Percentiles rank a stretch among this genome's conserved stretches.
Evolutionary conservation across 768 basidiomycete genomes (phyloP).

Genomic region (Candolleomyces aberdarensis): DNA sequence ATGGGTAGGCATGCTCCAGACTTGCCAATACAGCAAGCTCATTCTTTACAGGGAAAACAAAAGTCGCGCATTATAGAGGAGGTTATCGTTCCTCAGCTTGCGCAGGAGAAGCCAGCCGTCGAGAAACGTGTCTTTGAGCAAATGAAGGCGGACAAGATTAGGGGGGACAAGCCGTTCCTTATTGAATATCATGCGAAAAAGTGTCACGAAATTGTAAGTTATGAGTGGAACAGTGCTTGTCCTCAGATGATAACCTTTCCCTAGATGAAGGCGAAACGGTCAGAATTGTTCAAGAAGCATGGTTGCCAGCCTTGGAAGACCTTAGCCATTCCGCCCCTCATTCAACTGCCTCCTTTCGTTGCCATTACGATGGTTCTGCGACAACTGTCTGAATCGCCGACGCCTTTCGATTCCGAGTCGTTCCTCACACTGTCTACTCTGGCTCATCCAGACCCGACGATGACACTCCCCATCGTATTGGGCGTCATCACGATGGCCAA

Average conservation of each 20-base stretch:
- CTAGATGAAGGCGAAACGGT: conserved; percentile 52
- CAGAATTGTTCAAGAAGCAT: conserved; percentile 58
- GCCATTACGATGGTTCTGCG: conserved; percentile 58
- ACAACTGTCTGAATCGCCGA: conserved; percentile 51
- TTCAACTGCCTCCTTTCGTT: conserved; percentile 73
- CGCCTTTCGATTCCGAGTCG: conserved; percentile 74
- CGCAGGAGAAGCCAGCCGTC: conserved; percentile 43
- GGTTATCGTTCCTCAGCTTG: conserved; percentile 54
- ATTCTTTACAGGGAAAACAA: conserved; percentile 49
- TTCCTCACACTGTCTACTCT: conserved; percentile 73
- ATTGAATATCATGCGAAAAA: conserved; percentile 46
- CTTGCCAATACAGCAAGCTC: conserved; percentile 1
- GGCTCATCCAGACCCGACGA: conserved; percentile 68
- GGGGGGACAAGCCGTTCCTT: conserved; percentile 52
- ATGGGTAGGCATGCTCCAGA: conserved; percentile 54
- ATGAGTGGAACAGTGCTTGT: not conserved
- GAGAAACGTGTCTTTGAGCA: conserved; percentile 40
- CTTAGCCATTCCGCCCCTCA: conserved; percentile 56
- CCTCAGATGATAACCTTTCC: conserved; percentile 3
- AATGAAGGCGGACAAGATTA: conserved; percentile 55
- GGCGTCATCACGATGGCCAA: conserved; percentile 77
- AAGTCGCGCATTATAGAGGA: conserved; percentile 61
- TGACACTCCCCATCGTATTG: conserved; percentile 63
- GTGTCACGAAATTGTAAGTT: conserved; percentile 45
- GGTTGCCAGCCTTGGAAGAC: conserved; percentile 56